phyloP scores from a whole-genome alignment of 148 eudicot species.

The Amaranthus cruentus region DNA sequence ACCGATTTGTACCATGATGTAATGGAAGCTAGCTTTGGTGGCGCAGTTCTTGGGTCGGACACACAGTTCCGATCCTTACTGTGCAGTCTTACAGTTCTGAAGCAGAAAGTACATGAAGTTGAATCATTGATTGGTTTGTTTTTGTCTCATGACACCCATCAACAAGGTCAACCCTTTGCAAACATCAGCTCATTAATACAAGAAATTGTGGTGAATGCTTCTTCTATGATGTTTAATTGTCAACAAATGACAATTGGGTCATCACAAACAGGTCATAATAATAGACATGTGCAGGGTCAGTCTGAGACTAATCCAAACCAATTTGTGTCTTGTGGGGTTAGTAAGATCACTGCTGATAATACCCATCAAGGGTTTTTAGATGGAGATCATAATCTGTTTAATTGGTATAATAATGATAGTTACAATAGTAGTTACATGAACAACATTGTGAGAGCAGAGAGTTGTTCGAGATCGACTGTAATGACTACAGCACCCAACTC shows the following conservation, averaged over 20 bases:
- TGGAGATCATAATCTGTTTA: slow-evolving; percentile 11
- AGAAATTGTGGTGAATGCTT: slow-evolving; percentile 60
- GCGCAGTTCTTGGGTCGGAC: slow-evolving; percentile 2
- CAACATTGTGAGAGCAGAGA: background rate
- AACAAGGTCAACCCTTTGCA: slow-evolving; percentile 26
- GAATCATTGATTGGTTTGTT: slow-evolving; percentile 35
- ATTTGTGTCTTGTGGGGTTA: background rate
- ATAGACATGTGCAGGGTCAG: background rate
- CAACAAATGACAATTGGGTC: slow-evolving; percentile 47
- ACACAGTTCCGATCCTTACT: slow-evolving; percentile 36
- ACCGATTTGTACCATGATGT: slow-evolving; percentile 18
- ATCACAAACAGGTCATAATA: slow-evolving; percentile 1
- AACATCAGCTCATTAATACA: slow-evolving; percentile 53
- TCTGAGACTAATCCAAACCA: background rate
- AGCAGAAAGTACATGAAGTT: slow-evolving; percentile 50
- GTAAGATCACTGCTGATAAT: background rate
- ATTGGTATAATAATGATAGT: slow-evolving; percentile 15
- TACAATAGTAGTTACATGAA: background rate
- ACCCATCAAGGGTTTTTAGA: slow-evolving; percentile 9
- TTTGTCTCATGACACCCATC: slow-evolving; percentile 19
- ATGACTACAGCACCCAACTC: background rate
- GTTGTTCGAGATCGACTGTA: background rate
- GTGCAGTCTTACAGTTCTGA: slow-evolving; percentile 43
- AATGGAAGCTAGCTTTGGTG: slow-evolving; percentile 13
- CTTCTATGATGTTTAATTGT: slow-evolving; percentile 72